phyloP scores from a whole-genome alignment of 225 moss, liverwort and hornwort species.

The Asterella californica region DNA sequence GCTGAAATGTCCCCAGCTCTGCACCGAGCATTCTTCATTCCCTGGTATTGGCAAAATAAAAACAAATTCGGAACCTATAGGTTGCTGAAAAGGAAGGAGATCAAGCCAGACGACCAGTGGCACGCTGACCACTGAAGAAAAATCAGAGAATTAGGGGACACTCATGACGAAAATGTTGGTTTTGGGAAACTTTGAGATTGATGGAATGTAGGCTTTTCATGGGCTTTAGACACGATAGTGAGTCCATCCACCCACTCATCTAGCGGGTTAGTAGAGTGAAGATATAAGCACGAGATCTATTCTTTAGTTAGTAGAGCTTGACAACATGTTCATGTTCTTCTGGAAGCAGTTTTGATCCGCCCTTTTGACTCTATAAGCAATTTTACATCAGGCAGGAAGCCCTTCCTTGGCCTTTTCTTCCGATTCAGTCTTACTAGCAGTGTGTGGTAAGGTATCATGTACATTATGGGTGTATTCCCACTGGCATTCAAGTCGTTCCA shows the following conservation, averaged over 20 bases:
- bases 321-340: neutral
- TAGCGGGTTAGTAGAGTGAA: neutral
- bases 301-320: neutral
- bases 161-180: neutral
- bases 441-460: too few species aligned
- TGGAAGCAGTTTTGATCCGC: too few species aligned
- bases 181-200: neutral
- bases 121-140: conserved; percentile 4
- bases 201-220: too few species aligned
- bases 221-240: neutral
- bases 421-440: too few species aligned
- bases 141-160: neutral
- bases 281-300: neutral
- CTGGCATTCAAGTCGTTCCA: too few species aligned
- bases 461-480: too few species aligned
- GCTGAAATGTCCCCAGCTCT: conserved; percentile 41
- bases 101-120: neutral
- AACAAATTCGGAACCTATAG: conserved; percentile 47
- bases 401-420: too few species aligned
- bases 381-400: too few species aligned
- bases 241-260: neutral
- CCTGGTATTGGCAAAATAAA: conserved; percentile 42
- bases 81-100: conserved; percentile 31
- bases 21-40: conserved; percentile 44
- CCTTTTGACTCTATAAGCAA: too few species aligned